Evolutionary conservation across 1,139 yeast species (phyloP).

Genomic region (Geotrichum aggregatum): DNA sequence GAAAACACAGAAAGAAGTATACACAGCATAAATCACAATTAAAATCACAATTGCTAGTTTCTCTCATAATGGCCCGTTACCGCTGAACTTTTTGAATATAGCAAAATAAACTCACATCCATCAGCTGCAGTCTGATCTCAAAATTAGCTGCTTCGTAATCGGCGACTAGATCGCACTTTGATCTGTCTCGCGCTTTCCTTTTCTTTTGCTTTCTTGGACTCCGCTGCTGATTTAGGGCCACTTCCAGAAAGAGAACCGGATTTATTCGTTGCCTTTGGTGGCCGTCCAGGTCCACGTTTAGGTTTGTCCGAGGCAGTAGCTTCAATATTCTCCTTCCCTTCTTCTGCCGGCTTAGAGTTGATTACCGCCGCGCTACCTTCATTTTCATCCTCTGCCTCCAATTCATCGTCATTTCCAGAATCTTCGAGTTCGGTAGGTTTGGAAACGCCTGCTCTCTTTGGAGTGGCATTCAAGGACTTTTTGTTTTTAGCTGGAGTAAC

Average conservation of each 20-base stretch:
- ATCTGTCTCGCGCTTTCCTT: neutral
- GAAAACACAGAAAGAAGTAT: too few relatives aligned
- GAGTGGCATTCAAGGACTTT: neutral
- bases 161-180: neutral
- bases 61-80: too few relatives aligned
- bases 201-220: neutral
- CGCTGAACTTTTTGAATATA: too few relatives aligned
- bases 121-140: too few relatives aligned
- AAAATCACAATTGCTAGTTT: too few relatives aligned
- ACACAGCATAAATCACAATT: too few relatives aligned
- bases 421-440: too few relatives aligned
- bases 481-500: neutral
- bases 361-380: neutral
- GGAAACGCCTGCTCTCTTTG: neutral
- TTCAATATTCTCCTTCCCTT: constrained; percentile 7
- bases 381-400: neutral
- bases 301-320: neutral
- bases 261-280: too few relatives aligned
- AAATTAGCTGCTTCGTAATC: constrained; percentile 1
- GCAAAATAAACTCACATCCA: too few relatives aligned
- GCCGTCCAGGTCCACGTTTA: neutral
- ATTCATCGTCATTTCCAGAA: neutral
- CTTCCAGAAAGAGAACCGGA: too few relatives aligned
- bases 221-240: neutral
- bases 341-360: neutral